Evolutionary conservation across 805 yeast species (phyloP).

Genomic region (Candida coleopterorum): DNA sequence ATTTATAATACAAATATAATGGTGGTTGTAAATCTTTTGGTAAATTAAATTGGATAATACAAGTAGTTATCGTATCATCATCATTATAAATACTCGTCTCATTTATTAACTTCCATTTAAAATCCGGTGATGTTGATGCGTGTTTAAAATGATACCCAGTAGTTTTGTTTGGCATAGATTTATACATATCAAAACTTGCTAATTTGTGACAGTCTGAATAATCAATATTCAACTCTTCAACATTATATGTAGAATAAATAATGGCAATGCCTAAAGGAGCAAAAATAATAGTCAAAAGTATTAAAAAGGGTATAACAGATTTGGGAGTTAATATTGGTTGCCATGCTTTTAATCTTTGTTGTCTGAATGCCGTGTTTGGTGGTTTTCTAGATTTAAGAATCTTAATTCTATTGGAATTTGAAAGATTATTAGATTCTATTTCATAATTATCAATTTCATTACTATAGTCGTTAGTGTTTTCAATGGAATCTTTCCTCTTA

Average conservation of each 20-base stretch:
- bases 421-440: neutral
- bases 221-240: conserved; percentile 69
- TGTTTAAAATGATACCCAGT: conserved; percentile 58
- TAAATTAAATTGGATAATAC: conserved; percentile 66
- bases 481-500: conserved; percentile 23
- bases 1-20: conserved; percentile 71
- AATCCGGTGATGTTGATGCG: conserved; percentile 35
- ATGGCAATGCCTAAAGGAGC: conserved; percentile 90
- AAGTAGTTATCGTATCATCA: conserved; percentile 36
- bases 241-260: conserved; percentile 69
- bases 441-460: conserved; percentile 4
- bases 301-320: conserved; percentile 80
- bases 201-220: conserved; percentile 63
- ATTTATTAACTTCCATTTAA: conserved; percentile 58
- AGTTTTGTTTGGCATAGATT: conserved; percentile 55
- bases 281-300: conserved; percentile 70
- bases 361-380: conserved; percentile 73
- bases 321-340: conserved; percentile 89
- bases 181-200: conserved; percentile 42
- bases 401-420: neutral
- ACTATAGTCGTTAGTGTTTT: conserved; percentile 16
- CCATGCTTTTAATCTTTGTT: conserved; percentile 66
- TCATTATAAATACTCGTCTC: conserved; percentile 27
- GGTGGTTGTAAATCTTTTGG: conserved; percentile 71
- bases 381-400: conserved; percentile 36